Evolutionary conservation across 1,284 basidiomycete genomes (phyloP), one percentile per base, ranked within the genome.

Genomic region (Phylloboletellus chloephorus): DNA sequence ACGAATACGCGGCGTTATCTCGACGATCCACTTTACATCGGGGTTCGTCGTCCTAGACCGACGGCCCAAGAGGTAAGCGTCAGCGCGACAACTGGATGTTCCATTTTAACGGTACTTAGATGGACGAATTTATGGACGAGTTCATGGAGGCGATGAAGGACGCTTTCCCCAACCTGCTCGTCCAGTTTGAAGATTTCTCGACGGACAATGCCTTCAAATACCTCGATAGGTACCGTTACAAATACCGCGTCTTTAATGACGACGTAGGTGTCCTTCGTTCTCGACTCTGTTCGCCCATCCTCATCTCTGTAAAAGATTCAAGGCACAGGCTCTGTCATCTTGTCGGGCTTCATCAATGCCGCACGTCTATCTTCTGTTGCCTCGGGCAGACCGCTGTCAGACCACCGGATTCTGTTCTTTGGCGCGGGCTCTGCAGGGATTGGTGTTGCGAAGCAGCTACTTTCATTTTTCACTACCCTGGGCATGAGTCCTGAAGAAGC

Each of bases 131-230:
- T 61, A 82, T 91, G 76, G 78, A 85, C 47, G 82, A 85, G 52
- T 88, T 91, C 60, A 89, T 91, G 84, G 62, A 67, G 4, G 81
- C 82, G 9, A 79, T 83, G 67, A 64, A 67, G 31, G 69, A 75
- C 29, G 72, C 77, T 35, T 85, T 85, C 64, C 88, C 88, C 9
- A 69, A 79, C 45, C 69, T 84, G 41, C 72, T 89, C 50, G 75
- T 90, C 20, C 88, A 91, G 53, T 91, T 89, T 54, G 88, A 91
- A 54, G 82, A 85, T 56, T 85, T 84, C 52, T 83, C 82, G 38
- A 84, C 82, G 0, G 80, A 85, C 55, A 81, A 83, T 33, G 85
- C 85, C 0, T 88, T 88, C 65, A 68, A 72, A 41, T 86, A 86
- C 62, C 72, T 88, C 20, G 73, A 76, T 28, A 66, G 71, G 50